A percentile compares a stretch with the other conserved stretches of the same genome.
Evolutionary conservation across 2,329 filamentous ascomycete species (phyloP).

Genomic region (Fusarium sp.): DNA sequence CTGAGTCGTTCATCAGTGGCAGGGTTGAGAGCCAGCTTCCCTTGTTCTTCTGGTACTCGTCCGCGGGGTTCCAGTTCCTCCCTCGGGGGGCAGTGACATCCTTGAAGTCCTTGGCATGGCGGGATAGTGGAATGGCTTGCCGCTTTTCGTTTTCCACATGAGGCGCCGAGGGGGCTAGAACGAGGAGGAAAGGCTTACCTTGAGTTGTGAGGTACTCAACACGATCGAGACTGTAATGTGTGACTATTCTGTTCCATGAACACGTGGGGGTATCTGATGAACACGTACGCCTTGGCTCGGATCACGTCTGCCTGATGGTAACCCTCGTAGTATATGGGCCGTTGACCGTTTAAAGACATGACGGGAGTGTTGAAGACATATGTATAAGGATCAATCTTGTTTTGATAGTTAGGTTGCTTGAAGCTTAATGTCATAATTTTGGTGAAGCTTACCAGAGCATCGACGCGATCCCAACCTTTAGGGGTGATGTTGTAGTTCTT

Average conservation of each 20-base stretch:
- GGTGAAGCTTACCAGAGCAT: background rate
- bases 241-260: background rate
- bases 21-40: background rate
- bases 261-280: background rate
- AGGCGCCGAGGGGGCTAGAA: slow-evolving; percentile 56
- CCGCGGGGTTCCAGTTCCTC: slow-evolving; percentile 67
- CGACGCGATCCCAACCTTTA: background rate
- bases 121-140: slow-evolving; percentile 51
- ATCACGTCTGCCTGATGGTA: slow-evolving; percentile 24
- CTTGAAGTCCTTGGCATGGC: slow-evolving; percentile 66
- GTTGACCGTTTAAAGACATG: slow-evolving; percentile 12
- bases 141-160: slow-evolving; percentile 42
- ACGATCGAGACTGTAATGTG: slow-evolving; percentile 3
- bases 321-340: slow-evolving; percentile 11
- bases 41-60: background rate
- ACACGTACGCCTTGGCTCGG: slow-evolving; percentile 16
- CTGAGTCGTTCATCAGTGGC: background rate
- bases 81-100: slow-evolving; percentile 66
- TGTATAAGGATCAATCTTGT: slow-evolving; percentile 6
- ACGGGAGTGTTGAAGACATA: slow-evolving; percentile 12
- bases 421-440: background rate
- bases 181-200: slow-evolving; percentile 61
- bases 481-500: background rate
- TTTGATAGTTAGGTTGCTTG: background rate
- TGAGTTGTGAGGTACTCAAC: slow-evolving; percentile 11